Conservation (phyloP, 768 basidiomycete species). For the Termitomyces sp. region DNA sequence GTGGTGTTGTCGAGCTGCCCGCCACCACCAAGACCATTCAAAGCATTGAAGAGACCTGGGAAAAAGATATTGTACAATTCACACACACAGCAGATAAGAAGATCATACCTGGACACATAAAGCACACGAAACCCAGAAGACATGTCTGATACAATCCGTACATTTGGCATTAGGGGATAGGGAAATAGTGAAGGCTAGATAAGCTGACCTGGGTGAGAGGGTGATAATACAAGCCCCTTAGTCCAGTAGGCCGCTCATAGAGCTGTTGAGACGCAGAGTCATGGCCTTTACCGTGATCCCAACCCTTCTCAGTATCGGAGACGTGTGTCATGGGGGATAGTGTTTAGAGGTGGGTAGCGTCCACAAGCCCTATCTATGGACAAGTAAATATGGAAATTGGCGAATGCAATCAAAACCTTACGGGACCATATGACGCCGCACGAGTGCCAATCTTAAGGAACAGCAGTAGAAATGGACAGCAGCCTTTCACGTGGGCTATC, state of each 20-base stretch:
- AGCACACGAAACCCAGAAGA: constrained; percentile 68
- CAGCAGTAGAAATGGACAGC: neutral
- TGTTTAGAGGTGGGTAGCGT: constrained; percentile 5
- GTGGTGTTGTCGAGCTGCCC: constrained; percentile 66
- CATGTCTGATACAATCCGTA: constrained; percentile 26
- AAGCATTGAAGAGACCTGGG: constrained; percentile 74
- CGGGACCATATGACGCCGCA: constrained; percentile 14
- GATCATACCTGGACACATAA: constrained; percentile 51
- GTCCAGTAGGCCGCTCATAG: constrained; percentile 18
- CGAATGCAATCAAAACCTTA: constrained; percentile 14
- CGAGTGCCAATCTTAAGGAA: constrained; percentile 4
- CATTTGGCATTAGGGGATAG: neutral
- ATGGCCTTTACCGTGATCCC: constrained; percentile 7
- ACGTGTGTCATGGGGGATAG: constrained; percentile 14
- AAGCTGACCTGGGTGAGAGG: constrained; percentile 18
- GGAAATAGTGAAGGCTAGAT: neutral
- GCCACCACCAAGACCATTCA: constrained; percentile 76
- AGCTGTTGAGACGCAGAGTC: constrained; percentile 14
- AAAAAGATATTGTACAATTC: neutral
- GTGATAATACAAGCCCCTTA: constrained; percentile 19
- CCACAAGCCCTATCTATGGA: neutral
- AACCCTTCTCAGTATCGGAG: constrained; percentile 17
- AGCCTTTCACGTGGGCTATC: neutral
- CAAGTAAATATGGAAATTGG: constrained; percentile 14
- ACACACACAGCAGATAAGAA: neutral